Evolutionary conservation across 2,329 filamentous ascomycete species (phyloP).

Genomic region (Xylaria arbuscula): DNA sequence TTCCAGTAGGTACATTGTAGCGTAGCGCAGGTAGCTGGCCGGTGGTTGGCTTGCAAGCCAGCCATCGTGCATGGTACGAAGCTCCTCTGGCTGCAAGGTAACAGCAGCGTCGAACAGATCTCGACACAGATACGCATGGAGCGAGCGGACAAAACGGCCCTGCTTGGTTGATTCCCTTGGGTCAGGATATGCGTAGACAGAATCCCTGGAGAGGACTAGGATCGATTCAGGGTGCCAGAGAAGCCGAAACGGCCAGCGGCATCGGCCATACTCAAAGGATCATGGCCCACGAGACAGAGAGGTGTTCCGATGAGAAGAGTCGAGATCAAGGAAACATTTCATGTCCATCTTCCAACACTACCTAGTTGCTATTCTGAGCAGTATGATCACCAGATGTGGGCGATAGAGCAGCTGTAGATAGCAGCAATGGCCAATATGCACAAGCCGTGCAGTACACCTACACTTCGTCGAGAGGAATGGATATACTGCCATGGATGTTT

Average conservation of each 20-base stretch:
- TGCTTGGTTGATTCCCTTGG: constrained; percentile 25
- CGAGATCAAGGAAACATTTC: constrained; percentile 14
- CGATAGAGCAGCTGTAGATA: neutral
- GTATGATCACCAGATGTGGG: constrained; percentile 1
- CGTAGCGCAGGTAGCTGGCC: constrained; percentile 14
- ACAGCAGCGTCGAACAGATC: constrained; percentile 24
- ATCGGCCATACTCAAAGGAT: constrained; percentile 16
- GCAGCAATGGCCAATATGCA: too few relatives aligned
- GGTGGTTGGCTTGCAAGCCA: constrained; percentile 26
- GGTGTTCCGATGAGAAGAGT: neutral
- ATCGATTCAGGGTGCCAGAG: constrained; percentile 12
- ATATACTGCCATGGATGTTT: neutral
- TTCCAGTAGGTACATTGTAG: constrained; percentile 17
- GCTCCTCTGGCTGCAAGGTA: constrained; percentile 33
- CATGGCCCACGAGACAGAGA: constrained; percentile 6
- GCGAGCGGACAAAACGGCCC: constrained; percentile 23
- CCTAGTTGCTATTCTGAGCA: constrained; percentile 7
- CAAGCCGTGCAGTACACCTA: neutral
- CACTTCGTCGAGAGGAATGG: too few relatives aligned
- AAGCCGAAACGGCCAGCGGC: constrained; percentile 26
- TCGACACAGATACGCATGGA: constrained; percentile 6
- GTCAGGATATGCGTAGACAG: constrained; percentile 16
- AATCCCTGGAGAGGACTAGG: constrained; percentile 21
- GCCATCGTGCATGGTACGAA: constrained; percentile 28
- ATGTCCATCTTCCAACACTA: constrained; percentile 1